Conservation (phyloP, 2,329 filamentous ascomycete species). For the Didymella sp. region DNA sequence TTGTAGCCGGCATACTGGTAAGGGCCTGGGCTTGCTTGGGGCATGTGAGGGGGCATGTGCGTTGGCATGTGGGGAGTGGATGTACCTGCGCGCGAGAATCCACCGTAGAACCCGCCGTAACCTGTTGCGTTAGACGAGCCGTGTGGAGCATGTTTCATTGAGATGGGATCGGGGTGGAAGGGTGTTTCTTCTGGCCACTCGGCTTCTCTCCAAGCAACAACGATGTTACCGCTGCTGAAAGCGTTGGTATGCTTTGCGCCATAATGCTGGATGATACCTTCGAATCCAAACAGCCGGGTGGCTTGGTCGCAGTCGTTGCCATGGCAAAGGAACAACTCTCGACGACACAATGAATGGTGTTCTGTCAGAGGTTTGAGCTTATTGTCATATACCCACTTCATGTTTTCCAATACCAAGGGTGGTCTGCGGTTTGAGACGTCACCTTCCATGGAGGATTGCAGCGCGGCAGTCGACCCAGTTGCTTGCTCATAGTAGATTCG, state of each 20-base stretch:
- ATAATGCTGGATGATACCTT: constrained; percentile 82
- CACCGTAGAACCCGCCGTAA: constrained; percentile 44
- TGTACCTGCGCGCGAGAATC: constrained; percentile 48
- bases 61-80: constrained; percentile 47
- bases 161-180: constrained; percentile 68
- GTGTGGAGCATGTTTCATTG: constrained; percentile 51
- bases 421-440: constrained; percentile 51
- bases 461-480: constrained; percentile 61
- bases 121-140: constrained; percentile 30
- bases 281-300: constrained; percentile 74
- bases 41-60: constrained; percentile 45
- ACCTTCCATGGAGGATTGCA: constrained; percentile 8
- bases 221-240: constrained; percentile 73
- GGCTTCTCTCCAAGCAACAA: constrained; percentile 77
- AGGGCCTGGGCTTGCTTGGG: constrained; percentile 48
- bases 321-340: constrained; percentile 78
- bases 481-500: constrained; percentile 69
- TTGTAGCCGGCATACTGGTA: constrained; percentile 45
- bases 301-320: constrained; percentile 66
- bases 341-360: constrained; percentile 65
- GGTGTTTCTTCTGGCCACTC: constrained; percentile 81
- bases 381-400: constrained; percentile 84
- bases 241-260: constrained; percentile 78
- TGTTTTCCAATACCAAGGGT: constrained; percentile 78
- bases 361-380: constrained; percentile 77